Base-by-base conservation (phyloP, 768 basidiomycete genomes). In the Clavaria fumosa region DNA sequence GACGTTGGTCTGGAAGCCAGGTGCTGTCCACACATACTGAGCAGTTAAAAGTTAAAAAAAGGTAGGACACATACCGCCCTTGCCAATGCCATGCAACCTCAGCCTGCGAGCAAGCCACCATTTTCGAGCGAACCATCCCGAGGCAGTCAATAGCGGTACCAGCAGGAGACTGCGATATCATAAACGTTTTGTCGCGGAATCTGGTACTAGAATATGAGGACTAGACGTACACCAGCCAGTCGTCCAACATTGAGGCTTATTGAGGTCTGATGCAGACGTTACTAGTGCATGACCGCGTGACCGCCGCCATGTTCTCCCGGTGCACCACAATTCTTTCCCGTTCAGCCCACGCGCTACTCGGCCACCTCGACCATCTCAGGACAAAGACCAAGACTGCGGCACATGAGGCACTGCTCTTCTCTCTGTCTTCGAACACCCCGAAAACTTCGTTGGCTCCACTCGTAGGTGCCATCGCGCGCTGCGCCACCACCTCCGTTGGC, bases 1-100 rank as follows among this genome's bases (percentile, higher is more conserved):
- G 27, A 72, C 69, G 37, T 60, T 64, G 0, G 70, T 72, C 49
- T 71, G 69, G 50, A 72, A 72, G 5, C 70, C 70, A 2, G 64
- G 62, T 1, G 70, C 69, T 70, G 34, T 7, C n/a, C 4, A 23
- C 18, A 5, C 4, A 18, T 18, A 38, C 18, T 22, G 11, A 23
- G n/a, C 12, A 9, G 18, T 19, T 9, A 19, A n/a, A 9, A 21
- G 9, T 23, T 10, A 19, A 22, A 10, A 24, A 4, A 19, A 14
- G 19, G 23, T 23, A 26, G 15, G 18, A 26, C 17, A 15, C 4
- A 22, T 44, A 70, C 70, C 69, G 36, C 70, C 70, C 51, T 67
- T 69, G n/a, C 70, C 70, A 27, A 71, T 71, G 5, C 70, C 70
- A 43, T 72, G 55, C 4, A 67, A 46, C 36, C 54, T 53, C 21